These are phyloP conservation scores for Cydonia oblonga DNA, from an alignment of 331 rosid species.

Conservation along the genomic window DNA sequence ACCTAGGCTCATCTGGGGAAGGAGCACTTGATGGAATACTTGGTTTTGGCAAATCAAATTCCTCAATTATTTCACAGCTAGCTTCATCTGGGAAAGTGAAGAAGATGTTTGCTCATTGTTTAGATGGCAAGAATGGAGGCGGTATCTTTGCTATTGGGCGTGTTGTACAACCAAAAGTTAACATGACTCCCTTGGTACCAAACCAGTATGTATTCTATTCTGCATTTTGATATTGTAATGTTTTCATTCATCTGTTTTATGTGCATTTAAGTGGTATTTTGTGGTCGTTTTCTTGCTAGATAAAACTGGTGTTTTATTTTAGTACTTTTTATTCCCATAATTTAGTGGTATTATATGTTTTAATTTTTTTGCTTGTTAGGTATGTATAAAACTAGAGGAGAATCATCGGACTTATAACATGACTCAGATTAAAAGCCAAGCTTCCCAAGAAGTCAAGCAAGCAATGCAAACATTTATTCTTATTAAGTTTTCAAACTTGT, in stretches of 20 bases:
- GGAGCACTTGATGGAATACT: slow-evolving; percentile 97
- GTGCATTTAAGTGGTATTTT: background rate
- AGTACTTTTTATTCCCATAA: background rate
- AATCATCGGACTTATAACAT: background rate
- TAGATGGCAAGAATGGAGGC: slow-evolving; percentile 88
- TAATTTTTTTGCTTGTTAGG: background rate
- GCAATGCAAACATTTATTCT: background rate
- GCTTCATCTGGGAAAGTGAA: slow-evolving; percentile 75
- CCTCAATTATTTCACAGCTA: slow-evolving; percentile 85
- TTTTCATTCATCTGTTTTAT: background rate
- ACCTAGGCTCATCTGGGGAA: slow-evolving; percentile 52
- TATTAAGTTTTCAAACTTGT: background rate
- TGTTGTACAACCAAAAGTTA: slow-evolving; percentile 92
- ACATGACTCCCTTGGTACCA: slow-evolving; percentile 73
- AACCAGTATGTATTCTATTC: slow-evolving; percentile 60
- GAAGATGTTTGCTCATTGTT: slow-evolving; percentile 98
- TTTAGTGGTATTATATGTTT: background rate
- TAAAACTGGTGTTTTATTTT: background rate
- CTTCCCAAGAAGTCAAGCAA: background rate
- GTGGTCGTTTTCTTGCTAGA: background rate
- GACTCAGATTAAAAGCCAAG: background rate
- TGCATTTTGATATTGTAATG: background rate
- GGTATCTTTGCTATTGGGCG: slow-evolving; percentile 96
- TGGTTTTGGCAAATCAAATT: slow-evolving; percentile 94
- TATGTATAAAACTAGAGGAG: background rate